These are phyloP conservation scores for Biancaea sappan DNA, from an alignment of 306 rosid species.

Conservation along the genomic window DNA sequence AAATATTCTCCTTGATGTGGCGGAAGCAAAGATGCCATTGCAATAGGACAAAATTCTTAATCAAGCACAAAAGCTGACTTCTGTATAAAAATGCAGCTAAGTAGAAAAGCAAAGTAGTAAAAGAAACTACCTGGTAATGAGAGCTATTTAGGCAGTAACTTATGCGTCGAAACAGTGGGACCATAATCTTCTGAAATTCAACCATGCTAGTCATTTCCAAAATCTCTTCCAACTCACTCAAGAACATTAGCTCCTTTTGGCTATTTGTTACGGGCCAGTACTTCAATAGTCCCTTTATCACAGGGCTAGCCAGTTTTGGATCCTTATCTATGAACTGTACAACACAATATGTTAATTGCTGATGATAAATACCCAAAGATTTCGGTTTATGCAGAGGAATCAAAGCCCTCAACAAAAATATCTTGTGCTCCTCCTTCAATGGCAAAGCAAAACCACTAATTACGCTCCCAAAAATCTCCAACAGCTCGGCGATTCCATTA, in stretches of 20 bases:
- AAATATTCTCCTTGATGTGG: neutral
- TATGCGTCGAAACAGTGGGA: slow-evolving; percentile 74
- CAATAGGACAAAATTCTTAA: slow-evolving; percentile 4
- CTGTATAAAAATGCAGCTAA: neutral
- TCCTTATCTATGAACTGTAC: slow-evolving; percentile 95
- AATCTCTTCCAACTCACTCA: slow-evolving; percentile 94
- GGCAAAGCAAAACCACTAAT: slow-evolving; percentile 97
- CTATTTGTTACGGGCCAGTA: slow-evolving; percentile 97
- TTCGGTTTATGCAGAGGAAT: slow-evolving; percentile 96
- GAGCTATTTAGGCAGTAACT: slow-evolving; percentile 80
- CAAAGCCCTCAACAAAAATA: slow-evolving; percentile 82
- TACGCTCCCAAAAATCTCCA: slow-evolving; percentile 97
- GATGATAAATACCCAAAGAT: slow-evolving; percentile 92
- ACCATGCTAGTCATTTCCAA: slow-evolving; percentile 86
- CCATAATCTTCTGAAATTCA: slow-evolving; percentile 88
- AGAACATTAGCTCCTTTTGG: slow-evolving; percentile 97
- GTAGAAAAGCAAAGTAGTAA: neutral
- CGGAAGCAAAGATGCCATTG: slow-evolving; percentile 12
- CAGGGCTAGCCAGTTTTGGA: slow-evolving; percentile 76
- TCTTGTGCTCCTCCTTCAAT: slow-evolving; percentile 94
- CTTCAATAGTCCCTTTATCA: slow-evolving; percentile 85
- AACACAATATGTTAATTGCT: slow-evolving; percentile 87
- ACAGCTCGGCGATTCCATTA: slow-evolving; percentile 90
- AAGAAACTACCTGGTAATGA: slow-evolving; percentile 81
- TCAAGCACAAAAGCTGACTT: neutral